phyloP scores from a whole-genome alignment of 176 grass and related monocot genomes.

The Carex kokanica region DNA sequence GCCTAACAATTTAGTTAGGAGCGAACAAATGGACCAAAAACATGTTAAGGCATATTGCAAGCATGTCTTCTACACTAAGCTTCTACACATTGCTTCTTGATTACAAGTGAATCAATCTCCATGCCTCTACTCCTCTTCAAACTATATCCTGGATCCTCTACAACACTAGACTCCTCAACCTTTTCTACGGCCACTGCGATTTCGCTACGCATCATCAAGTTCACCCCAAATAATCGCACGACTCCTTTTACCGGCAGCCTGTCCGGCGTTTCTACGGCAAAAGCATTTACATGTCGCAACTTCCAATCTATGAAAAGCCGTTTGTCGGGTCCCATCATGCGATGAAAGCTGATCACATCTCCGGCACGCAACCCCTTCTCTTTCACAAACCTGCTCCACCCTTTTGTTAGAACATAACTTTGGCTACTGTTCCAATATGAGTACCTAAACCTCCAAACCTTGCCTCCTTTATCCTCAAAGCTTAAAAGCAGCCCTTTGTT shows the following conservation, averaged over 20 bases:
- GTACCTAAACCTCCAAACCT: slow-evolving; percentile 90
- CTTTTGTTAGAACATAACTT: slow-evolving; percentile 97
- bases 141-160: slow-evolving; percentile 23
- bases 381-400: slow-evolving; percentile 95
- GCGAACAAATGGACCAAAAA: slow-evolving; percentile 2
- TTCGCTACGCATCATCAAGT: slow-evolving; percentile 34
- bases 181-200: not conserved
- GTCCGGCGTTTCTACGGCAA: not conserved
- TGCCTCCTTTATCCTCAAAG: slow-evolving; percentile 73
- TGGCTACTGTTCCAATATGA: slow-evolving; percentile 99
- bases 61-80: slow-evolving; percentile 3
- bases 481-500: slow-evolving; percentile 77
- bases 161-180: not conserved
- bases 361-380: slow-evolving; percentile 72
- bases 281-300: slow-evolving; percentile 25
- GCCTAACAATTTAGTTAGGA: not conserved
- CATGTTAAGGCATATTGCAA: slow-evolving; percentile 16
- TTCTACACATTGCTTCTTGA: slow-evolving; percentile 73
- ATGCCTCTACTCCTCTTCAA: slow-evolving; percentile 43
- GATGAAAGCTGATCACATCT: slow-evolving; percentile 71
- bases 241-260: not conserved
- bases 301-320: slow-evolving; percentile 86
- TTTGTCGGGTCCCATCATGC: slow-evolving; percentile 24
- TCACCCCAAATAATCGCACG: slow-evolving; percentile 71
- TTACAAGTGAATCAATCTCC: slow-evolving; percentile 25